Conservation (phyloP, 768 basidiomycete species). For the Crucibulum laeve region DNA sequence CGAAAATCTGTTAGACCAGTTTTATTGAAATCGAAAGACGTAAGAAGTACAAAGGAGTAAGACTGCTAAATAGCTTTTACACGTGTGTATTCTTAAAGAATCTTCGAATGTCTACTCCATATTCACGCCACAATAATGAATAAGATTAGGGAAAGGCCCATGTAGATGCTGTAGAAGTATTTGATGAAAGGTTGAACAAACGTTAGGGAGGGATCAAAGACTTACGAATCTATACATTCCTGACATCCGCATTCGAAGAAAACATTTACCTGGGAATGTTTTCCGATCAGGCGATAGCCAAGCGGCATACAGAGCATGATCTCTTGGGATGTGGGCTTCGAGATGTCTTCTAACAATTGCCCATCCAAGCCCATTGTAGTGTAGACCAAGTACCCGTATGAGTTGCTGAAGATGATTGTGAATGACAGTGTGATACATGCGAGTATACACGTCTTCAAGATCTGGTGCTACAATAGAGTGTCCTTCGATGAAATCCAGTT, state of each 20-base stretch:
- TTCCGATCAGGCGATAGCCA: slow-evolving; percentile 47
- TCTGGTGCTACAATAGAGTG: slow-evolving; percentile 47
- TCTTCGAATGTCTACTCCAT: neutral
- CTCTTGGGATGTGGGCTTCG: slow-evolving; percentile 35
- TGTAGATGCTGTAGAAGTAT: slow-evolving; percentile 40
- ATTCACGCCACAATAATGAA: slow-evolving; percentile 39
- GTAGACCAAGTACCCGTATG: slow-evolving; percentile 51
- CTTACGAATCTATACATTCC: slow-evolving; percentile 53
- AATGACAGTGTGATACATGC: slow-evolving; percentile 55
- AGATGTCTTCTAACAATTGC: slow-evolving; percentile 42
- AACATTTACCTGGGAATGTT: slow-evolving; percentile 51
- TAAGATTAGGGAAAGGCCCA: slow-evolving; percentile 50
- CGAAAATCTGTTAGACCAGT: no score
- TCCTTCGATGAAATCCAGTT: slow-evolving; percentile 40
- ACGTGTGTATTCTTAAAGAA: neutral
- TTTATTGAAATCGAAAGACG: no score
- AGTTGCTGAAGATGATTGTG: slow-evolving; percentile 60
- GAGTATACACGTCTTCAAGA: slow-evolving; percentile 50
- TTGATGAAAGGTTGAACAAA: slow-evolving; percentile 1
- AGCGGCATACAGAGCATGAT: slow-evolving; percentile 41
- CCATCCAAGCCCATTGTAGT: slow-evolving; percentile 55
- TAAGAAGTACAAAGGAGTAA: no score
- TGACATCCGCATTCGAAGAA: slow-evolving; percentile 54
- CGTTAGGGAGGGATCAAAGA: slow-evolving; percentile 8
- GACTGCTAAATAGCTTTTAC: no score